These are phyloP conservation scores for Cercospora citrullina DNA, from an alignment of 2,329 filamentous ascomycete genomes.

Conservation along the genomic window DNA sequence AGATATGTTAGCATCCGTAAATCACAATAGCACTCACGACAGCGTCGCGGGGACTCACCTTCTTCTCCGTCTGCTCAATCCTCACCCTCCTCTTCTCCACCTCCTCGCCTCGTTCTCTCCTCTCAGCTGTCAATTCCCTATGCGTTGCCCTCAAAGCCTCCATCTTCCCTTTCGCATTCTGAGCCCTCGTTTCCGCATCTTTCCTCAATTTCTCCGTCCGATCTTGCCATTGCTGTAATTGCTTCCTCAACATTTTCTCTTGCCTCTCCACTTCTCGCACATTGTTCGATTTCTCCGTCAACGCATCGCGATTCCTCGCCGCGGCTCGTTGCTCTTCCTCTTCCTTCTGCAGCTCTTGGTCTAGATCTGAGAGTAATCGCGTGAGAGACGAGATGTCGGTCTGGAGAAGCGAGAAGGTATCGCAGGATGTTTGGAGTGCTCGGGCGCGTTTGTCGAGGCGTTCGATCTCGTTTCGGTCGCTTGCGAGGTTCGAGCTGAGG, in stretches of 20 bases:
- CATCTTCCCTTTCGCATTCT: constrained; percentile 82
- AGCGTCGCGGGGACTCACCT: constrained; percentile 58
- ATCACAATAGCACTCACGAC: too few relatives aligned
- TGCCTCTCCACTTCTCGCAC: constrained; percentile 89
- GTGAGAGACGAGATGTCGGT: constrained; percentile 85
- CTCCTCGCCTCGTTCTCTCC: constrained; percentile 81
- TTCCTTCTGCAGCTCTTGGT: constrained; percentile 80
- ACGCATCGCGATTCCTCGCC: constrained; percentile 77
- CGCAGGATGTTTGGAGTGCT: constrained; percentile 85
- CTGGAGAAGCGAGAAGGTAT: constrained; percentile 82
- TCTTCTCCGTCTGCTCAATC: constrained; percentile 98
- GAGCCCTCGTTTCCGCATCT: constrained; percentile 77
- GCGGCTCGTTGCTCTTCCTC: constrained; percentile 85
- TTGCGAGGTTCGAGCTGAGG: constrained; percentile 72
- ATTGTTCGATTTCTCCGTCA: constrained; percentile 84
- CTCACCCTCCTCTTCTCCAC: constrained; percentile 89
- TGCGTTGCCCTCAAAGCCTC: constrained; percentile 82
- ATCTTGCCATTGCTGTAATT: constrained; percentile 82
- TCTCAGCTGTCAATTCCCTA: constrained; percentile 77
- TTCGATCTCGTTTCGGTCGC: constrained; percentile 83
- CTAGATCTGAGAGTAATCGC: constrained; percentile 84
- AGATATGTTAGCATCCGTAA: constrained; percentile 24
- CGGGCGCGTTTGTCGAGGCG: constrained; percentile 81
- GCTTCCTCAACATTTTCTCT: constrained; percentile 78
- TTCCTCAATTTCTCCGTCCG: constrained; percentile 80